phyloP scores from a whole-genome alignment of 768 basidiomycete species.

The Floccularia luteovirens region DNA sequence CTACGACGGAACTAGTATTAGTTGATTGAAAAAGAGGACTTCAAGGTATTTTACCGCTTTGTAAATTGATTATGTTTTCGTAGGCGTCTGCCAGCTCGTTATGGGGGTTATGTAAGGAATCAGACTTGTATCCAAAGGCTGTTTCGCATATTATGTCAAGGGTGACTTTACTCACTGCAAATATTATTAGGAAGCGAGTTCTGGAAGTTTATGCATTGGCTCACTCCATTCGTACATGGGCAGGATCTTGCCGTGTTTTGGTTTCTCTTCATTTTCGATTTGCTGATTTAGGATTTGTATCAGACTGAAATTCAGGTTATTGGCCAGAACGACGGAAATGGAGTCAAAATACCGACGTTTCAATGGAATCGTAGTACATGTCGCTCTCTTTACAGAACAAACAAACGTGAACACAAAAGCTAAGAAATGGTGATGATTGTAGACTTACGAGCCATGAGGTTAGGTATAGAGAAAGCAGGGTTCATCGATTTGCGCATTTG shows the following conservation, averaged over 20 bases:
- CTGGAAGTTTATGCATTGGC: slow-evolving; percentile 9
- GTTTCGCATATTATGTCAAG: slow-evolving; percentile 35
- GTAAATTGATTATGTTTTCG: slow-evolving; percentile 21
- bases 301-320: slow-evolving; percentile 15
- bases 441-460: slow-evolving; percentile 27
- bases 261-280: slow-evolving; percentile 13
- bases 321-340: background rate
- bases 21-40: too few species aligned
- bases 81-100: slow-evolving; percentile 31
- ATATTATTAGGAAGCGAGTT: background rate
- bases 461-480: slow-evolving; percentile 41
- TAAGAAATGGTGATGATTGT: background rate
- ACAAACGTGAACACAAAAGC: background rate
- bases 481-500: slow-evolving; percentile 45
- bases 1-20: slow-evolving; percentile 9
- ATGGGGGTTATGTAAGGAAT: slow-evolving; percentile 25
- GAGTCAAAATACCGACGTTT: slow-evolving; percentile 18
- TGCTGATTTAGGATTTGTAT: slow-evolving; percentile 21
- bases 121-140: slow-evolving; percentile 28
- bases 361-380: slow-evolving; percentile 31
- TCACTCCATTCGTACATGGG: slow-evolving; percentile 28
- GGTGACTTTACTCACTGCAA: slow-evolving; percentile 29
- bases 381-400: background rate
- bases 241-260: slow-evolving; percentile 19
- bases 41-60: slow-evolving; percentile 17